Conservation (phyloP, 179 eudicot genomes). For the Pouteria campechiana region DNA sequence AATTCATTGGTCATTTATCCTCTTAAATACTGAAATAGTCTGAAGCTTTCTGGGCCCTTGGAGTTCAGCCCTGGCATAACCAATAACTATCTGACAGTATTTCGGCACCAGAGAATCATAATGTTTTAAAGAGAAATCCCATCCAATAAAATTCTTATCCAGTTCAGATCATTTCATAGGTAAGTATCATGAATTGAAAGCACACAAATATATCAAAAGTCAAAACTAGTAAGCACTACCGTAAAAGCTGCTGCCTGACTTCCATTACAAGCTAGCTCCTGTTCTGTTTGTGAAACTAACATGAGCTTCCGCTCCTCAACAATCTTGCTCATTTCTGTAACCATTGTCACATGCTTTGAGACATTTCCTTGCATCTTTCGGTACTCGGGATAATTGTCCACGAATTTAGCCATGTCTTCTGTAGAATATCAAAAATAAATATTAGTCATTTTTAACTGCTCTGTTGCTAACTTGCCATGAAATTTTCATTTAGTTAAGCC, state of each 20-base stretch:
- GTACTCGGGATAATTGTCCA: conserved; percentile 89
- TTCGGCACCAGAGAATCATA: no score
- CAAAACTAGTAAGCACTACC: conserved; percentile 24
- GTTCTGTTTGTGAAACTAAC: conserved; percentile 88
- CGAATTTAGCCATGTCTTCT: conserved; percentile 98
- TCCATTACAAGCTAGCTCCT: conserved; percentile 92
- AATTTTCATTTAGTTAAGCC: not conserved
- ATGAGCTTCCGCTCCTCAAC: conserved; percentile 90
- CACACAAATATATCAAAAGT: not conserved
- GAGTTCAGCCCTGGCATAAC: no score
- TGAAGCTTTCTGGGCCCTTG: no score
- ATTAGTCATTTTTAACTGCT: no score
- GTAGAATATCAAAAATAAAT: conserved; percentile 14
- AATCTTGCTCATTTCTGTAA: conserved; percentile 91
- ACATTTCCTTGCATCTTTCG: conserved; percentile 91
- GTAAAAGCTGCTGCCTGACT: conserved; percentile 93
- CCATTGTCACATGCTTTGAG: conserved; percentile 85
- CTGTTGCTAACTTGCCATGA: not conserved
- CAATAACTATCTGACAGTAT: no score
- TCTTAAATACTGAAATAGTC: no score
- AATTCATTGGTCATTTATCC: no score
- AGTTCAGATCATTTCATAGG: no score
- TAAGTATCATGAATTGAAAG: not conserved
- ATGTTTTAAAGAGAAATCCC: no score
- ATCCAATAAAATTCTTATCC: no score